Percentiles rank a stretch among this genome's conserved stretches.
These are phyloP conservation scores for Eucalyptus albens DNA, from an alignment of 345 rosid genomes.

Conservation along the genomic window DNA sequence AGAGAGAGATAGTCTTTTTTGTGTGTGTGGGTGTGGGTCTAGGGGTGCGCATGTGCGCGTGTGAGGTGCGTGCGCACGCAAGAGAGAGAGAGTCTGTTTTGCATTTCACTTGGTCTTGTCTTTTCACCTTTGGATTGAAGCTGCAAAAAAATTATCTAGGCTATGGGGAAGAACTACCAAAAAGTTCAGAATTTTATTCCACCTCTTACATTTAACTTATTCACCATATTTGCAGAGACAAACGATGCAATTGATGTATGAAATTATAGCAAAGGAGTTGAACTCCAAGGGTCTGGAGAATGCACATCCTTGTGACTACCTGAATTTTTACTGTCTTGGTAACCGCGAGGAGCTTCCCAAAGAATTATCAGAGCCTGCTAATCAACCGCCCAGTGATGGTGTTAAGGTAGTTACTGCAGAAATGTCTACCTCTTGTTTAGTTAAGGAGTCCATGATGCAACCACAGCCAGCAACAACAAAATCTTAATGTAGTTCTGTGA, in stretches of 20 bases:
- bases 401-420: constrained; percentile 14
- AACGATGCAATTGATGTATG: constrained; percentile 86
- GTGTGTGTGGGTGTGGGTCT: neutral
- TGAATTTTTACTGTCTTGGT: constrained; percentile 84
- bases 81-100: neutral
- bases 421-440: neutral
- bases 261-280: constrained; percentile 53
- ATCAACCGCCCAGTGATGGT: neutral
- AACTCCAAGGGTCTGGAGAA: constrained; percentile 31
- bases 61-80: too few relatives aligned
- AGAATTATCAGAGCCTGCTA: neutral
- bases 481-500: neutral
- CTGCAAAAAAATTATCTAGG: neutral
- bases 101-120: neutral
- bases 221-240: constrained; percentile 31
- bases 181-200: neutral
- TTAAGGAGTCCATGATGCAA: neutral
- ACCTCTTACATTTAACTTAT: neutral
- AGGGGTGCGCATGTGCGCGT: neutral
- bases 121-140: neutral
- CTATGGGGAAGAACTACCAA: neutral
- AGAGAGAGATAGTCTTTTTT: neutral
- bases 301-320: constrained; percentile 54
- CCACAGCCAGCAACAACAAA: neutral
- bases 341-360: constrained; percentile 45